These are phyloP conservation scores for Saccharomycodes ludwigii DNA, from an alignment of 805 yeast genomes.

Conservation along the genomic window DNA sequence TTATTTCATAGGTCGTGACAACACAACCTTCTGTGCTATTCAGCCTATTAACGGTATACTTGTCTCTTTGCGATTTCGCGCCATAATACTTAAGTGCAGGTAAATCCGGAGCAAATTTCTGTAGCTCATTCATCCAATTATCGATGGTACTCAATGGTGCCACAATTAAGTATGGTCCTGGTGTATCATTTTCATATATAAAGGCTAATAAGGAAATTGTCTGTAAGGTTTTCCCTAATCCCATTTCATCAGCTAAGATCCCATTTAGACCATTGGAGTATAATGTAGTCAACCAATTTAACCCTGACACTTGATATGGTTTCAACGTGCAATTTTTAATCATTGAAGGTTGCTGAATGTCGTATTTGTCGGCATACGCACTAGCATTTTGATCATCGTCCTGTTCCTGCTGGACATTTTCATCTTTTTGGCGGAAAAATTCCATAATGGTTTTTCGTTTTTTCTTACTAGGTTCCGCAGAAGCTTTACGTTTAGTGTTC, in stretches of 20 bases:
- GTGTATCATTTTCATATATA: conserved; percentile 61
- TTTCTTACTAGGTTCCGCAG: conserved; percentile 15
- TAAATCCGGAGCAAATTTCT: conserved; percentile 59
- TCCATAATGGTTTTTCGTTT: conserved; percentile 15
- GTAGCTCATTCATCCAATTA: conserved; percentile 73
- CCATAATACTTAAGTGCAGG: conserved; percentile 58
- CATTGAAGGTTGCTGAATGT: conserved; percentile 39
- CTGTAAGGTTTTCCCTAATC: conserved; percentile 87
- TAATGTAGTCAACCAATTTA: conserved; percentile 79
- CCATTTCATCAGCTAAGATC: conserved; percentile 96
- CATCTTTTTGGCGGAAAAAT: conserved; percentile 12
- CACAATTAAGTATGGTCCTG: conserved; percentile 66
- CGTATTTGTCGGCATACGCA: conserved; percentile 10
- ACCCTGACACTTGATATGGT: conserved; percentile 79
- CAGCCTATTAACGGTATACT: conserved; percentile 9
- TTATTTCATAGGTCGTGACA: conserved; percentile 72
- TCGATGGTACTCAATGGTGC: conserved; percentile 78
- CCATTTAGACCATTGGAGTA: conserved; percentile 94
- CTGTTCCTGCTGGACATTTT: conserved; percentile 9
- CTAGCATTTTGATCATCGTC: conserved; percentile 15
- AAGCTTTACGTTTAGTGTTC: conserved; percentile 10
- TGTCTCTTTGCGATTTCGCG: conserved; percentile 26
- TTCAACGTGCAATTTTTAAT: conserved; percentile 52
- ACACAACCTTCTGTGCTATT: conserved; percentile 34
- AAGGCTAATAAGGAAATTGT: conserved; percentile 70